Evolutionary conservation across 768 basidiomycete genomes (phyloP), one percentile per base, ranked within the genome.

Genomic region (Termitomyces sp.): DNA sequence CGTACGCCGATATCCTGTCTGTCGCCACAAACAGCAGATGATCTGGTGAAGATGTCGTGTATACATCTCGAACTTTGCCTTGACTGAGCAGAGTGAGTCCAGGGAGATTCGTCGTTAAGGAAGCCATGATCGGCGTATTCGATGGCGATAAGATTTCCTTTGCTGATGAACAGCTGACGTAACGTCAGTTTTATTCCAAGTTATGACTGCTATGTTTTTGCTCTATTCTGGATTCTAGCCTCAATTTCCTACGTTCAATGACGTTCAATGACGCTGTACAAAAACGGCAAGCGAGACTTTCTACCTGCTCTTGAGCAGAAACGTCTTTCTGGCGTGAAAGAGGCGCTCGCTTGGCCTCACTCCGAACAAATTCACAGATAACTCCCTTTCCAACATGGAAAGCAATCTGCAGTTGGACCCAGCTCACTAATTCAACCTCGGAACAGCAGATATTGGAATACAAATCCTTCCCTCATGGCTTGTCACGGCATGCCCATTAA

Each of bases 401-500:
- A 96, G 95, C 49, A 91, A 89, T 65, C 79, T 98, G 65, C 96
- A 98, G 73, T 81, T 98, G 24, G 97, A 96, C 24, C 98, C 74
- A 90, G 1, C 98, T 98, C 75, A 95, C 95, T 41, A 93, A 98
- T 93, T 91, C 58, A 98, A 99, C 76, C 88, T 98, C 71, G 96
- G 98, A 70, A 73, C 88, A 98, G 74, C 81, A 95, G 41, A 87
- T 98, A 89, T 70, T 94, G 62, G 95, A 53, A 96, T 96, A 76
- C 81, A 91, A 15, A 93, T 89, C 37, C 74, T 99, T 98, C 76
- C 97, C 96, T n/a, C 89, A 95, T 68, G 96, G 91, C 48, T 91
- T 96, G 91, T 90, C 66, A 98, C 97, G 4, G 97, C 96, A 90
- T 98, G 93, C 96, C 97, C 41, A 98, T 98, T 81, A 98, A 97